Percentiles rank a stretch among this genome's conserved stretches.
Conservation (phyloP, 2,329 filamentous ascomycete genomes). For the Alternaria sp. region DNA sequence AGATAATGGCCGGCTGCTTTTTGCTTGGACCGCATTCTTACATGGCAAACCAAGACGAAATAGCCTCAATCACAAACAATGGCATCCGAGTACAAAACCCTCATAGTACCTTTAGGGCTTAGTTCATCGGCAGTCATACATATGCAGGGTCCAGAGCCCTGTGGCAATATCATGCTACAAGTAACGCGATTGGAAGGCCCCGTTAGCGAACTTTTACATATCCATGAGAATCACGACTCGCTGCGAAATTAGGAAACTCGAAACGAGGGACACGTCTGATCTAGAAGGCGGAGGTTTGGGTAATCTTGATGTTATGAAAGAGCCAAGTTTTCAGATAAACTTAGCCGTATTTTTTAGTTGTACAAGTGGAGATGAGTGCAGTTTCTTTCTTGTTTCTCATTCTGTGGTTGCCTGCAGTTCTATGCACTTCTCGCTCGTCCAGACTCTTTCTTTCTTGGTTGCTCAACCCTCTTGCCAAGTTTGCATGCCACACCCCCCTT, state of each 20-base stretch:
- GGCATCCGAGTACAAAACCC: not conserved
- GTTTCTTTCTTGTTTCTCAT: not conserved
- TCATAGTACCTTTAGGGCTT: not conserved
- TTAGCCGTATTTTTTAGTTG: not conserved
- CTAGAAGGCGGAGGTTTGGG: not conserved
- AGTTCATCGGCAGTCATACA: not conserved
- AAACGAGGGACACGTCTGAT: not conserved
- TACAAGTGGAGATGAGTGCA: not conserved
- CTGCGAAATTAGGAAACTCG: constrained; percentile 11
- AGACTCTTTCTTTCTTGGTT: not conserved
- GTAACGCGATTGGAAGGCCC: constrained; percentile 1
- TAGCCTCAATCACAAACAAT: not conserved
- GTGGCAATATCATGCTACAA: not conserved
- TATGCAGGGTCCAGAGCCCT: constrained; percentile 1
- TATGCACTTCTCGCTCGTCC: not conserved
- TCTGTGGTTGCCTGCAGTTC: not conserved
- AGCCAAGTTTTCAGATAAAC: not conserved
- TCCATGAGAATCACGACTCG: not conserved
- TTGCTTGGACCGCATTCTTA: not conserved
- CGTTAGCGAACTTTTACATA: constrained; percentile 5
- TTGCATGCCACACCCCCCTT: not conserved
- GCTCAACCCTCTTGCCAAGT: not conserved
- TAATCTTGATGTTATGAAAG: constrained; percentile 3
- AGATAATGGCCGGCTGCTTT: not conserved
- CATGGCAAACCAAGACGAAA: not conserved